A percentile compares a stretch with the other conserved stretches of the same genome.
These are phyloP conservation scores for Sarocladium brachiariae DNA, from an alignment of 2,329 filamentous ascomycete genomes.

Conservation along the genomic window DNA sequence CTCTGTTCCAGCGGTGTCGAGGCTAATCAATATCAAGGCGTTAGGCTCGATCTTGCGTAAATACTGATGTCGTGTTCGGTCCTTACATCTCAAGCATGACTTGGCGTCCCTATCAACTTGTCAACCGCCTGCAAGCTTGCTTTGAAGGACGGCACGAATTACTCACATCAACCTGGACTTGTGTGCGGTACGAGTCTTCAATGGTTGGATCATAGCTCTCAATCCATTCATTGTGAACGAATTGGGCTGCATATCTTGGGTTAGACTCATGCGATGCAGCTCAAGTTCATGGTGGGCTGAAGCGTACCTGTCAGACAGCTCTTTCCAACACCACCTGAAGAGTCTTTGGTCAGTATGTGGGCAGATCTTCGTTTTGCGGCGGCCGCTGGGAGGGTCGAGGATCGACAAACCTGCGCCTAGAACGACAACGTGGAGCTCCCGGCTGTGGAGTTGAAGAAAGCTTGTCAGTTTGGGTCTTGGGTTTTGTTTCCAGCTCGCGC, in stretches of 20 bases:
- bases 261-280: background rate
- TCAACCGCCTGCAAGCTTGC: constrained; percentile 23
- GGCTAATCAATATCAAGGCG: constrained; percentile 34
- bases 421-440: constrained; percentile 78
- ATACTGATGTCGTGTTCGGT: constrained; percentile 25
- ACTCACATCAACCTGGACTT: constrained; percentile 77
- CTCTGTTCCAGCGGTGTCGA: constrained; percentile 87
- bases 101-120: constrained; percentile 62
- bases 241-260: constrained; percentile 57
- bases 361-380: background rate
- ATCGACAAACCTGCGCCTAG: constrained; percentile 62
- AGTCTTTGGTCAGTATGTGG: constrained; percentile 5
- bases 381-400: constrained; percentile 19
- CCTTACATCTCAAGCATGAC: constrained; percentile 86
- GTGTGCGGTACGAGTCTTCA: constrained; percentile 69
- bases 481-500: background rate
- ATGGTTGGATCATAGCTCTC: constrained; percentile 79
- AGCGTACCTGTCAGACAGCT: constrained; percentile 79
- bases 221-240: constrained; percentile 91
- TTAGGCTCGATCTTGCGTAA: background rate
- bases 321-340: constrained; percentile 76
- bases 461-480: constrained; percentile 7
- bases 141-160: background rate
- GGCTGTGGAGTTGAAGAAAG: constrained; percentile 34
- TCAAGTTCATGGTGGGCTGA: background rate